phyloP scores from a whole-genome alignment of 1,139 yeast genomes.

The Zygosaccharomyces sapae region DNA sequence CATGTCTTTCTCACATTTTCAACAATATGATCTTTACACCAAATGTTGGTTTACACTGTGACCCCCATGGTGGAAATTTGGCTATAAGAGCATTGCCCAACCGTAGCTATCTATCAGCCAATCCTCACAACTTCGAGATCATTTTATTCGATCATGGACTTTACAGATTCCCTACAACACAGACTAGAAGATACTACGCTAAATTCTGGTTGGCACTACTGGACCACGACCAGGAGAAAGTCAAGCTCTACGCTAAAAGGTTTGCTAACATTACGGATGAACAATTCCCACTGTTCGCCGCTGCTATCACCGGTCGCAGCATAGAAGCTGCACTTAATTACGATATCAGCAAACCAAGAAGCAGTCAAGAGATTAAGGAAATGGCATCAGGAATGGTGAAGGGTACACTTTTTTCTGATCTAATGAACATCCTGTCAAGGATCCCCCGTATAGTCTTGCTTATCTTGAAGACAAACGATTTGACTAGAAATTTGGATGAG shows the following conservation, averaged over 20 bases:
- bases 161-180: slow-evolving; percentile 76
- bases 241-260: slow-evolving; percentile 68
- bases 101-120: slow-evolving; percentile 21
- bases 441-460: slow-evolving; percentile 84
- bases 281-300: slow-evolving; percentile 78
- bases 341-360: slow-evolving; percentile 53
- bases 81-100: slow-evolving; percentile 55
- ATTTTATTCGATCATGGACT: slow-evolving; percentile 92
- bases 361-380: slow-evolving; percentile 52
- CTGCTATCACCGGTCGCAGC: slow-evolving; percentile 92
- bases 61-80: slow-evolving; percentile 95
- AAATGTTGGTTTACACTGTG: slow-evolving; percentile 89
- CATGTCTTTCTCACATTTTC: slow-evolving; percentile 84
- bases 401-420: slow-evolving; percentile 62
- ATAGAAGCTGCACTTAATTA: slow-evolving; percentile 63
- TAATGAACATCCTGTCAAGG: slow-evolving; percentile 73
- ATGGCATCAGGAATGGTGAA: slow-evolving; percentile 63
- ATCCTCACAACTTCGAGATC: slow-evolving; percentile 77
- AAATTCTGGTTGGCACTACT: slow-evolving; percentile 89
- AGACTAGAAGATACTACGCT: slow-evolving; percentile 77
- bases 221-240: slow-evolving; percentile 59
- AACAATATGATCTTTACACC: slow-evolving; percentile 95
- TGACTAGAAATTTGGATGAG: slow-evolving; percentile 86
- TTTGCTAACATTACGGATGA: slow-evolving; percentile 81
- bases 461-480: slow-evolving; percentile 88